Evolutionary conservation across 1,284 basidiomycete genomes (phyloP).

Genomic region (Trichosporon asahii): DNA sequence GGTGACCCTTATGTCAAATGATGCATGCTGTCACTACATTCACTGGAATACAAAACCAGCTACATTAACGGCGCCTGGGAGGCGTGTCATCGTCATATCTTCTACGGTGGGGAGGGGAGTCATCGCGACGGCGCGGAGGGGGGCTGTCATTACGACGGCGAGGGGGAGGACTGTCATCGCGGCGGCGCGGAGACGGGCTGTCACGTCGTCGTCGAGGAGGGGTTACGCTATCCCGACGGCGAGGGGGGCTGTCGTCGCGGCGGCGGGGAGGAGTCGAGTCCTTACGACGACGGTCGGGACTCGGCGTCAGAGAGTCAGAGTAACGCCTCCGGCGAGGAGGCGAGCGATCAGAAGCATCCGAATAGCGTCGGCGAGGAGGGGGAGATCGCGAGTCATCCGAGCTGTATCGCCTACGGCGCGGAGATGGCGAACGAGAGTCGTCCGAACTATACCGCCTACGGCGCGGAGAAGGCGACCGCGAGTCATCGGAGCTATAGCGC

Average conservation of each 20-base stretch:
- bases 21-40: neutral
- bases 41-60: neutral
- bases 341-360: slow-evolving; percentile 20
- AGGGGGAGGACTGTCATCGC: slow-evolving; percentile 7
- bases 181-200: slow-evolving; percentile 25
- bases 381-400: slow-evolving; percentile 23
- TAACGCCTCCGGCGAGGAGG: slow-evolving; percentile 12
- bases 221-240: slow-evolving; percentile 16
- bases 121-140: slow-evolving; percentile 11
- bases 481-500: slow-evolving; percentile 22
- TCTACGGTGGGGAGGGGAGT: slow-evolving; percentile 14
- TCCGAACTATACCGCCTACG: slow-evolving; percentile 26
- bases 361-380: slow-evolving; percentile 17
- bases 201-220: slow-evolving; percentile 26
- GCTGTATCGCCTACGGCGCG: slow-evolving; percentile 22
- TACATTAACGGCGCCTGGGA: slow-evolving; percentile 8
- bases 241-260: slow-evolving; percentile 20
- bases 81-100: neutral
- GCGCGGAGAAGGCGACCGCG: slow-evolving; percentile 21
- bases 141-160: slow-evolving; percentile 10
- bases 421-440: slow-evolving; percentile 20
- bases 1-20: neutral
- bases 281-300: slow-evolving; percentile 25
- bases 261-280: slow-evolving; percentile 24
- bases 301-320: slow-evolving; percentile 16